Conservation (phyloP, 176 grass and related monocot species). For the Triticum timopheevii region DNA sequence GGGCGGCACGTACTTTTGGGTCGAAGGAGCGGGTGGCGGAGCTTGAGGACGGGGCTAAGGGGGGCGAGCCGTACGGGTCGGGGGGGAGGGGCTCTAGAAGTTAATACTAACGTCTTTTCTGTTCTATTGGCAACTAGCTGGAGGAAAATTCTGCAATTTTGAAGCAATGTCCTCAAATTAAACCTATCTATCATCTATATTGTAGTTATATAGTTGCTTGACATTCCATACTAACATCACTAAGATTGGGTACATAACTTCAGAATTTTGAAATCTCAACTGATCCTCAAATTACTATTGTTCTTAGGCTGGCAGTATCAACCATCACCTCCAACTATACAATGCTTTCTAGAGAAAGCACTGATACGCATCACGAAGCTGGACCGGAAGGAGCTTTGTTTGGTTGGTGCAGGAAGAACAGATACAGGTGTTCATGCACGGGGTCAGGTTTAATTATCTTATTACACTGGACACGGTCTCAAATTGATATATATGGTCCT, state of each 20-base stretch:
- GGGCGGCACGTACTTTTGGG: too few species aligned
- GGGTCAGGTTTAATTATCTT: slow-evolving; percentile 87
- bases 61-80: too few species aligned
- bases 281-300: not conserved
- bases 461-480: slow-evolving; percentile 19
- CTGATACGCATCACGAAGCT: slow-evolving; percentile 72
- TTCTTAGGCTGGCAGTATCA: slow-evolving; percentile 98
- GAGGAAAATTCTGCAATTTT: not conserved
- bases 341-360: slow-evolving; percentile 79
- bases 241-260: not conserved
- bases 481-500: slow-evolving; percentile 16
- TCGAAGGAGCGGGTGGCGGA: too few species aligned
- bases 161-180: not conserved
- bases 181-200: not conserved
- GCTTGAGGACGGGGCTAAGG: too few species aligned
- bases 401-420: slow-evolving; percentile 88
- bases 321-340: slow-evolving; percentile 81
- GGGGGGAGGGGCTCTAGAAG: too few species aligned
- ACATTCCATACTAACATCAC: not conserved
- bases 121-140: not conserved
- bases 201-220: slow-evolving; percentile 12
- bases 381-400: slow-evolving; percentile 68
- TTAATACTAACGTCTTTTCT: not conserved
- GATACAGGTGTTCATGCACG: slow-evolving; percentile 95
- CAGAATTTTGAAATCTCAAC: slow-evolving; percentile 26